phyloP scores from a whole-genome alignment of 2,329 filamentous ascomycete genomes.

The Akanthomyces dipterigenus region DNA sequence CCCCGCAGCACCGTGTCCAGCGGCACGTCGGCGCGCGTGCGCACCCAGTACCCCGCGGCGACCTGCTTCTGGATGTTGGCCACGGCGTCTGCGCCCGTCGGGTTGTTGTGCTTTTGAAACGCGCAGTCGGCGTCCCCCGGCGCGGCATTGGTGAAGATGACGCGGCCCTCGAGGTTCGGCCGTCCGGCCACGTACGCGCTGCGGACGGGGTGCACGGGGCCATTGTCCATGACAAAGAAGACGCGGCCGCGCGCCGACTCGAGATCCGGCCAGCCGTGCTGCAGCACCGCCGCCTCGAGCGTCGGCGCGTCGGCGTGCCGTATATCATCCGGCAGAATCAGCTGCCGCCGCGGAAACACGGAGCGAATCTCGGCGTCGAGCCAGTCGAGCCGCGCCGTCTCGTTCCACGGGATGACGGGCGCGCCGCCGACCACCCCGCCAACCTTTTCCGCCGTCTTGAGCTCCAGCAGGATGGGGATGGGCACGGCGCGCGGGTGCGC shows the following conservation, averaged over 20 bases:
- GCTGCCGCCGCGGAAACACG: conserved; percentile 31
- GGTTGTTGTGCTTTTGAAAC: conserved; percentile 40
- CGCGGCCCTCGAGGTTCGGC: conserved; percentile 34
- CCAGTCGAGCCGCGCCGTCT: conserved; percentile 31
- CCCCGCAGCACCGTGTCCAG: conserved; percentile 34
- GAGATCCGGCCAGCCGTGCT: conserved; percentile 41
- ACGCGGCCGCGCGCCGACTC: conserved; percentile 36
- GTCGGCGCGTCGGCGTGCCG: conserved; percentile 30
- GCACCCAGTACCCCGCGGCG: conserved; percentile 40
- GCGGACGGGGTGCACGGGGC: conserved; percentile 31
- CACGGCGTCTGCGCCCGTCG: conserved; percentile 25
- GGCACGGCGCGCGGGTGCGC: conserved; percentile 37
- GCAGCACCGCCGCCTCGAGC: conserved; percentile 39
- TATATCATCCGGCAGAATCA: conserved; percentile 42
- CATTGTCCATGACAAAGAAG: conserved; percentile 46
- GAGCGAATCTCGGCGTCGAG: conserved; percentile 41
- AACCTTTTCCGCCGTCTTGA: conserved; percentile 31
- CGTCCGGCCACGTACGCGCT: conserved; percentile 29
- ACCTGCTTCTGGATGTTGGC: conserved; percentile 38
- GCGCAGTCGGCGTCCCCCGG: conserved; percentile 39
- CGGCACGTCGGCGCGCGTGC: conserved; percentile 40
- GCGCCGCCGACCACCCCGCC: conserved; percentile 24
- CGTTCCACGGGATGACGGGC: conserved; percentile 35
- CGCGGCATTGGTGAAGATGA: conserved; percentile 41
- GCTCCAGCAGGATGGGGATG: conserved; percentile 42